phyloP scores from a whole-genome alignment of 2,329 filamentous ascomycete species.

The Monilinia vaccinii-corymbosi region DNA sequence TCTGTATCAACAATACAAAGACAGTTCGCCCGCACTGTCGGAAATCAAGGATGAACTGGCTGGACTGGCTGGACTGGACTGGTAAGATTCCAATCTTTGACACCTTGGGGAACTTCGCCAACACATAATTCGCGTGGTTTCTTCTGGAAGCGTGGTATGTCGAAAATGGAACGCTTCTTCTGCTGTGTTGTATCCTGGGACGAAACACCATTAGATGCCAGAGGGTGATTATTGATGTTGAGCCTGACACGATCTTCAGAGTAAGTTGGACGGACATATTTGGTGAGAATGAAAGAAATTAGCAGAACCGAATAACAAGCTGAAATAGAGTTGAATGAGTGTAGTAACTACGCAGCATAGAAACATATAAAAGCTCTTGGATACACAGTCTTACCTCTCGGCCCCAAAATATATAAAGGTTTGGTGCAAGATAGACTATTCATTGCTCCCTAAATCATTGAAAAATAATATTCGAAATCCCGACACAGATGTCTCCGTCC shows the following conservation, averaged over 20 bases:
- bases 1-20: background rate
- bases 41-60: background rate
- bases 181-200: background rate
- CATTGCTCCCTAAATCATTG: background rate
- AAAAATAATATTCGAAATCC: background rate
- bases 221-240: too few relatives aligned
- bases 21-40: background rate
- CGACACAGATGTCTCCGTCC: background rate
- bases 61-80: conserved; percentile 1
- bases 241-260: too few relatives aligned
- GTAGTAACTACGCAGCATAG: too few relatives aligned
- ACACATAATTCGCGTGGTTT: background rate
- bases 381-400: background rate
- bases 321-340: too few relatives aligned
- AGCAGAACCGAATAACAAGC: too few relatives aligned
- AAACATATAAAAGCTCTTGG: background rate
- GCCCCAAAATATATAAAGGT: background rate
- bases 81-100: background rate
- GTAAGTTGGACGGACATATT: too few relatives aligned
- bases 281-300: too few relatives aligned
- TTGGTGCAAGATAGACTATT: background rate
- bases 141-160: background rate
- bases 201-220: background rate
- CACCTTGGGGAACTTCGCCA: background rate
- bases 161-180: background rate